Evolutionary conservation across 1,284 basidiomycete species (phyloP).

Genomic region (Takashimella koratensis): DNA sequence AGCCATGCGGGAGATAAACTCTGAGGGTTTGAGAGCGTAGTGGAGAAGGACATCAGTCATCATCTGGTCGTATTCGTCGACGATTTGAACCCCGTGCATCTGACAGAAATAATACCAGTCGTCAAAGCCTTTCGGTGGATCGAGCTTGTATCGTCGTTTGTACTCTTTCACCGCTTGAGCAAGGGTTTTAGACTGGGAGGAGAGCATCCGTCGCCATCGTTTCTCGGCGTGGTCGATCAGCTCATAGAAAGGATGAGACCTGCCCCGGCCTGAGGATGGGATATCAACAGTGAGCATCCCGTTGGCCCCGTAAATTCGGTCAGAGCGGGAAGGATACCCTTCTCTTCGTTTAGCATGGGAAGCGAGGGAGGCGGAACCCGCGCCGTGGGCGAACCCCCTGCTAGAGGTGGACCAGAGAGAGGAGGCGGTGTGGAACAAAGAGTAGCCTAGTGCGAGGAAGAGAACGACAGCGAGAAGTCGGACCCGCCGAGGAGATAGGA

Average conservation of each 20-base stretch:
- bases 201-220: slow-evolving; percentile 27
- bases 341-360: not conserved
- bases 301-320: not conserved
- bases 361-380: too few relatives aligned
- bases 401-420: too few relatives aligned
- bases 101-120: slow-evolving; percentile 59
- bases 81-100: slow-evolving; percentile 65
- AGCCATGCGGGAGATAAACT: slow-evolving; percentile 27
- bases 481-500: too few relatives aligned
- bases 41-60: slow-evolving; percentile 38
- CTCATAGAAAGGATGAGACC: slow-evolving; percentile 36
- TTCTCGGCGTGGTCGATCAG: slow-evolving; percentile 40
- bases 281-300: not conserved
- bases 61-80: slow-evolving; percentile 59
- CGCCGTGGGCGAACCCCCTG: too few relatives aligned
- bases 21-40: slow-evolving; percentile 32
- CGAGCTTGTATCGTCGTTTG: slow-evolving; percentile 52
- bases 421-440: too few relatives aligned
- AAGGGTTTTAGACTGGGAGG: slow-evolving; percentile 56
- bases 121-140: slow-evolving; percentile 49
- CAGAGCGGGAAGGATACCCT: not conserved
- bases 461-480: too few relatives aligned
- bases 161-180: slow-evolving; percentile 58
- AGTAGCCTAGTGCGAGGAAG: too few relatives aligned
- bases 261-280: not conserved